Evolutionary conservation across 2,329 filamentous ascomycete species (phyloP).

Genomic region (Pseudophaeomoniella oleicola): DNA sequence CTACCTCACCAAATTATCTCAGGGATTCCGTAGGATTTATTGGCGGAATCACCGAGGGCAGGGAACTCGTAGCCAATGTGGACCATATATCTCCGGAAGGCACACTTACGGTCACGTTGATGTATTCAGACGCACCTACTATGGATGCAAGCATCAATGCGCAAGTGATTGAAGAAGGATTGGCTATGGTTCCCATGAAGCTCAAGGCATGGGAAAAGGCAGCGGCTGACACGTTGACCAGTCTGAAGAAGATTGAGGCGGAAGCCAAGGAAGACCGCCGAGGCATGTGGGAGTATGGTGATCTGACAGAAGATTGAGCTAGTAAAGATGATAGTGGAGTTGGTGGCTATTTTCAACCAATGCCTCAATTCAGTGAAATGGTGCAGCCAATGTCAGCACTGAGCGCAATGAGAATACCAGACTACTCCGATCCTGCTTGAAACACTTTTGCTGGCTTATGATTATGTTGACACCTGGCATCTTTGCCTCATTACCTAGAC

Average conservation of each 20-base stretch:
- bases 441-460: no score
- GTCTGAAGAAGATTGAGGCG: conserved; percentile 57
- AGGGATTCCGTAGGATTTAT: conserved; percentile 65
- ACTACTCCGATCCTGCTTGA: no score
- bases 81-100: conserved; percentile 75
- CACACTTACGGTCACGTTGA: conserved; percentile 71
- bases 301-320: conserved; percentile 77
- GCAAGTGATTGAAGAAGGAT: conserved; percentile 67
- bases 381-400: no score
- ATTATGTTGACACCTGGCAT: no score
- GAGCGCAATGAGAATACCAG: no score
- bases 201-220: conserved; percentile 80
- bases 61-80: conserved; percentile 76
- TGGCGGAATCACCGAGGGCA: conserved; percentile 57
- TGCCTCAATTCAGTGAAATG: no score
- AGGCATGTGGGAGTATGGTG: conserved; percentile 98
- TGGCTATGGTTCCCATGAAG: conserved; percentile 85
- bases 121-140: conserved; percentile 54
- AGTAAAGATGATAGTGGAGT: no score
- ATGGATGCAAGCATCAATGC: conserved; percentile 75
- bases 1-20: conserved; percentile 68
- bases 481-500: no score
- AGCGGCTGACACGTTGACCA: conserved; percentile 56
- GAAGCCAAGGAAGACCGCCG: conserved; percentile 65
- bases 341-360: no score